These are phyloP conservation scores for Nemania sp. DNA, from an alignment of 2,329 filamentous ascomycete species.

Conservation along the genomic window DNA sequence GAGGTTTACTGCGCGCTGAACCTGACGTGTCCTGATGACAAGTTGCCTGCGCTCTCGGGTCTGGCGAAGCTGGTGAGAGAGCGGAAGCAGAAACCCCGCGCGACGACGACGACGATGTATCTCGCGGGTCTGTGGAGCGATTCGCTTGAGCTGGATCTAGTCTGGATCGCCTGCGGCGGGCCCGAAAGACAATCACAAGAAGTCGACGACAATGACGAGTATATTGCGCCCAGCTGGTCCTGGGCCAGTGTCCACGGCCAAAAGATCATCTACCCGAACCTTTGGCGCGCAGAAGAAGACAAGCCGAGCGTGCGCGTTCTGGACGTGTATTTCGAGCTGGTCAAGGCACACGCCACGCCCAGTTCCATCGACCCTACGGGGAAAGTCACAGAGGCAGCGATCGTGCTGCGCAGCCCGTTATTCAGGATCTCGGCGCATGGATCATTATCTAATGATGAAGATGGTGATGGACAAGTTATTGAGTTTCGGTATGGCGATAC, in stretches of 20 bases:
- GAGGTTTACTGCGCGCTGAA: constrained; percentile 14
- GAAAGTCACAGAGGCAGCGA: not conserved
- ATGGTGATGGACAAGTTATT: not conserved
- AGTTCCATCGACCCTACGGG: constrained; percentile 11
- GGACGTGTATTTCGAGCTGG: constrained; percentile 7
- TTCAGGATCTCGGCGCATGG: not conserved
- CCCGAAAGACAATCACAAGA: not conserved
- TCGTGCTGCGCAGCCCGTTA: constrained; percentile 5
- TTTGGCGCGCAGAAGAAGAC: constrained; percentile 12
- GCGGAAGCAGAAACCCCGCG: not conserved
- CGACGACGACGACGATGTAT: constrained; percentile 9
- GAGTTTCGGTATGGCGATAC: constrained; percentile 9
- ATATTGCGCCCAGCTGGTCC: constrained; percentile 18
- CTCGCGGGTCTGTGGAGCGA: constrained; percentile 21
- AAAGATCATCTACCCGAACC: constrained; percentile 12
- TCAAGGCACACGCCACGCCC: constrained; percentile 2
- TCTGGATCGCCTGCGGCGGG: constrained; percentile 17
- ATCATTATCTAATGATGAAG: too few relatives aligned
- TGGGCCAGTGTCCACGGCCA: constrained; percentile 9
- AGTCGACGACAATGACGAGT: too few relatives aligned
- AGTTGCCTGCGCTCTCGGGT: constrained; percentile 19
- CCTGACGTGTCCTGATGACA: constrained; percentile 16
- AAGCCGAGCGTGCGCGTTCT: constrained; percentile 8
- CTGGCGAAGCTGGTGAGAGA: constrained; percentile 17
- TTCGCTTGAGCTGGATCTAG: constrained; percentile 18